Conservation (phyloP, 2,329 filamentous ascomycete species). For the Fusarium sp. region DNA sequence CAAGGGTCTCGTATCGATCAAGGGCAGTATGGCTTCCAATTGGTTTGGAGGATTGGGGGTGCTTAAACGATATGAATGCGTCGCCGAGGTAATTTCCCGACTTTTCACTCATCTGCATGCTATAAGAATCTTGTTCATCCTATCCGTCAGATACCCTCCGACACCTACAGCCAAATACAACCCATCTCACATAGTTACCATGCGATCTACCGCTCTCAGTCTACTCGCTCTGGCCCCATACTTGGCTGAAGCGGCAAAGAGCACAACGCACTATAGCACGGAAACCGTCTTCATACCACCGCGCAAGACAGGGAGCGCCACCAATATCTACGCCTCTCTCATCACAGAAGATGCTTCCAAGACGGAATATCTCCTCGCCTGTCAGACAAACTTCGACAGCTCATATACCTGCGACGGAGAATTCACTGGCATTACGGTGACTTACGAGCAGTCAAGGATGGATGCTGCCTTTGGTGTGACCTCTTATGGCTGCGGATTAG, state of each 20-base stretch:
- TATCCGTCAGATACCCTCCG: background rate
- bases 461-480: slow-evolving; percentile 28
- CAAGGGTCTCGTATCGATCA: slow-evolving; percentile 1
- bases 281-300: slow-evolving; percentile 37
- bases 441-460: slow-evolving; percentile 30
- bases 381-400: slow-evolving; percentile 33
- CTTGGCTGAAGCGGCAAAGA: slow-evolving; percentile 9
- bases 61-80: background rate
- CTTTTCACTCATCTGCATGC: background rate
- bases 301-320: slow-evolving; percentile 28
- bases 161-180: background rate
- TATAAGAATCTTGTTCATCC: background rate
- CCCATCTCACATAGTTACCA: background rate
- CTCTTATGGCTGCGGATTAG: slow-evolving; percentile 38
- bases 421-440: slow-evolving; percentile 40
- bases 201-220: background rate
- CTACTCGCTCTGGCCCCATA: slow-evolving; percentile 5
- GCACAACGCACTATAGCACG: slow-evolving; percentile 24
- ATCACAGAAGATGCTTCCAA: slow-evolving; percentile 36
- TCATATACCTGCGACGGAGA: slow-evolving; percentile 41
- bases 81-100: background rate
- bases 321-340: slow-evolving; percentile 44
- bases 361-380: slow-evolving; percentile 45
- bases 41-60: background rate
- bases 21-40: background rate